A percentile compares a stretch with the other conserved stretches of the same genome.
Evolutionary conservation across 2,329 filamentous ascomycete genomes (phyloP).

Genomic region (Microdochium trichocladiopsis): DNA sequence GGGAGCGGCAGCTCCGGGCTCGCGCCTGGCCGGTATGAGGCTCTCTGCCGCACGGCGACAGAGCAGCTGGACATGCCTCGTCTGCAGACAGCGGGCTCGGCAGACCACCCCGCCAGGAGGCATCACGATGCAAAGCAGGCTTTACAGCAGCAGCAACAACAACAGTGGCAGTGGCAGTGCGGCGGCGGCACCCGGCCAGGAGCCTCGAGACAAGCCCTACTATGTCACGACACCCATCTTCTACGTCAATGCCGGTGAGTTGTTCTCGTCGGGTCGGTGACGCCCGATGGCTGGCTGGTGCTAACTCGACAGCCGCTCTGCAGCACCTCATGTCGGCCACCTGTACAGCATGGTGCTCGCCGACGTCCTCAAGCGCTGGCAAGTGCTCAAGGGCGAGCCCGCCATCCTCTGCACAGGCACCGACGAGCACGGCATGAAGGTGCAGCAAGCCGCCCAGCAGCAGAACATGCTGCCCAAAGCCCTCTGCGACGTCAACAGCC

Average conservation of each 20-base stretch:
- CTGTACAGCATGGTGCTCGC: conserved; percentile 87
- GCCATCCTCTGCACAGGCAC: conserved; percentile 84
- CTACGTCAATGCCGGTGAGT: conserved; percentile 89
- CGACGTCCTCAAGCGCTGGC: conserved; percentile 90
- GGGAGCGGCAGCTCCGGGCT: neutral
- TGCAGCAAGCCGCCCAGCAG: conserved; percentile 75
- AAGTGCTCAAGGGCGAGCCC: conserved; percentile 62
- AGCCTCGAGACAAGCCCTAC: conserved; percentile 60
- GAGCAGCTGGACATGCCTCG: neutral
- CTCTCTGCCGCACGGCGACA: neutral
- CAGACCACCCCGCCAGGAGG: neutral
- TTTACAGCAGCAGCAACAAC: neutral
- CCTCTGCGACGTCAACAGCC: conserved; percentile 83
- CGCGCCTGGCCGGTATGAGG: neutral
- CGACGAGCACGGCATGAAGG: conserved; percentile 97
- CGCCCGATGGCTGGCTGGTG: neutral
- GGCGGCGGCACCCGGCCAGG: conserved; percentile 5
- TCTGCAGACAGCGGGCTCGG: neutral
- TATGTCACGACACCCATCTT: conserved; percentile 97
- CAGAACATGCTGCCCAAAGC: conserved; percentile 66
- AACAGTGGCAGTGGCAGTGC: conserved; percentile 4
- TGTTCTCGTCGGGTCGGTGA: neutral
- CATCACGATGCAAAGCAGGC: neutral
- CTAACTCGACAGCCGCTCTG: conserved; percentile 9
- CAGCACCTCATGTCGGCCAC: conserved; percentile 90